Percentiles rank a stretch among this genome's conserved stretches.
These are phyloP conservation scores for Cicer chorassanicum DNA, from an alignment of 306 rosid species.

Conservation along the genomic window DNA sequence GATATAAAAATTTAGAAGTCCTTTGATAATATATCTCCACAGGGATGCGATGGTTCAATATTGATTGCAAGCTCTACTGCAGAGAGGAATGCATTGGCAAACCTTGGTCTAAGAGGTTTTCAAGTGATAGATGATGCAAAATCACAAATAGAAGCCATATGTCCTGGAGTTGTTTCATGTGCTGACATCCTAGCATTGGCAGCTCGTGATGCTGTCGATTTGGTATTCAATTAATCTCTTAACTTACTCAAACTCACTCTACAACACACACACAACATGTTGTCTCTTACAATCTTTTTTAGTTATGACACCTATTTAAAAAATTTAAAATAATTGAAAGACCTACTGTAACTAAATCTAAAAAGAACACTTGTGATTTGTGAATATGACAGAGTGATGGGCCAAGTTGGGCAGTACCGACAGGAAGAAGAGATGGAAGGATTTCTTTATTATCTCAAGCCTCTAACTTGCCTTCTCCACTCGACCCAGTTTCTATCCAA, in stretches of 20 bases:
- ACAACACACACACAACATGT: background rate
- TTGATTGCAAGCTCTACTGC: conserved; percentile 55
- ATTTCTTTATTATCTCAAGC: conserved; percentile 60
- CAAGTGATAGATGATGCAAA: conserved; percentile 81
- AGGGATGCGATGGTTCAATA: conserved; percentile 77
- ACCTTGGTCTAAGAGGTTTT: conserved; percentile 74
- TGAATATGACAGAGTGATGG: conserved; percentile 51
- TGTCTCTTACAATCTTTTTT: background rate
- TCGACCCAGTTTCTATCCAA: conserved; percentile 63
- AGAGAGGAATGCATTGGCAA: conserved; percentile 58
- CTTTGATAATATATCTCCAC: conserved; percentile 2
- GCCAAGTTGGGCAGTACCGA: conserved; percentile 76
- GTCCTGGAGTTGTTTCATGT: conserved; percentile 75
- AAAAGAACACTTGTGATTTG: conserved; percentile 12
- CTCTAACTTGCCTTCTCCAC: conserved; percentile 76
- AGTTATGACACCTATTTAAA: too few relatives aligned
- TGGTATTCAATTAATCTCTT: conserved; percentile 50
- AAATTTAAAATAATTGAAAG: too few relatives aligned
- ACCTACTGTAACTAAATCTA: background rate
- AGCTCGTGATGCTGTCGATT: conserved; percentile 71
- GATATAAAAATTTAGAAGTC: background rate
- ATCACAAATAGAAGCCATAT: conserved; percentile 60
- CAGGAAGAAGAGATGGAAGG: conserved; percentile 76
- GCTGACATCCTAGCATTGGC: conserved; percentile 77
- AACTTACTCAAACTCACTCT: background rate